phyloP scores from a whole-genome alignment of 208 protist genomes.

The Leishmania tarentolae region DNA sequence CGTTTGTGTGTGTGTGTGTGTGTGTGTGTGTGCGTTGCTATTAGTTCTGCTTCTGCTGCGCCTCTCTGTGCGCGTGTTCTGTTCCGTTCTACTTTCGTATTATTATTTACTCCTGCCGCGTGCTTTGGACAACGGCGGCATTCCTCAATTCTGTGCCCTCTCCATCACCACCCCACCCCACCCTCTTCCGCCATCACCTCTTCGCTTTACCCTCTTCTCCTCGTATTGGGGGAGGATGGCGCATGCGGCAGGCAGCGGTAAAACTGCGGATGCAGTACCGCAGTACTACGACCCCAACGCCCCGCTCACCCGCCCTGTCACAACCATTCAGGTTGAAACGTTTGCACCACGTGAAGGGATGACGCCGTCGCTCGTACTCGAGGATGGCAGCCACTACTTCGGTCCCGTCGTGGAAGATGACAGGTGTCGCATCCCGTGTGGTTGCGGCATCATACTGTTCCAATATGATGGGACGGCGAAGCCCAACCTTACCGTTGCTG shows the following conservation, averaged over 20 bases:
- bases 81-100: too few relatives aligned
- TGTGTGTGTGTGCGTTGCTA: too few relatives aligned
- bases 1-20: too few relatives aligned
- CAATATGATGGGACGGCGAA: constrained; percentile 27
- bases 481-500: constrained; percentile 3
- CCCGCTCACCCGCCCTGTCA: constrained; percentile 50
- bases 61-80: neutral
- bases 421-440: constrained; percentile 51
- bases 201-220: neutral
- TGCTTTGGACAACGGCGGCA: neutral
- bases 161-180: too few relatives aligned
- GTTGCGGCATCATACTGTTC: constrained; percentile 78
- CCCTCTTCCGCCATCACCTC: neutral
- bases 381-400: constrained; percentile 79
- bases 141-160: neutral
- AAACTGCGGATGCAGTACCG: neutral
- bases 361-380: constrained; percentile 40
- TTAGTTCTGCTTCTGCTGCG: neutral
- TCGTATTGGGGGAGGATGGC: neutral
- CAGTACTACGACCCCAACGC: constrained; percentile 44
- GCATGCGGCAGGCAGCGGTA: neutral
- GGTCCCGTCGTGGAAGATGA: constrained; percentile 59
- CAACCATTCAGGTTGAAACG: constrained; percentile 55
- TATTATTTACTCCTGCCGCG: too few relatives aligned
- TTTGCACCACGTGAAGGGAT: constrained; percentile 49